Base-by-base conservation (phyloP, 106 monocot genomes). In the Agapanthus africanus region DNA sequence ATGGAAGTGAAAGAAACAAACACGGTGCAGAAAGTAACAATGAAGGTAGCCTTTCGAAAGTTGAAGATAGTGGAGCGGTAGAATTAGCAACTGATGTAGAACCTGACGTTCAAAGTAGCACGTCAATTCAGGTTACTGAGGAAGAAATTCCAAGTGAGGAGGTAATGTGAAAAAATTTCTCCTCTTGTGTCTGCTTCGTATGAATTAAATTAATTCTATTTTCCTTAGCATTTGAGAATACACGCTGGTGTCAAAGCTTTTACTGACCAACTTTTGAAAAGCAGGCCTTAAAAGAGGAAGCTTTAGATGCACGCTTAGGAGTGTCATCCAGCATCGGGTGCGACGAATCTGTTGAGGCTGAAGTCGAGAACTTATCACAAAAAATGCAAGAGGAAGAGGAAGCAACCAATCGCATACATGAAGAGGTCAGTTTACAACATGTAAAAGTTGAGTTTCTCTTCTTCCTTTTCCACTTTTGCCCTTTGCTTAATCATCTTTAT, bases 211-310 rank as follows among this genome's bases (percentile, higher is more conserved):
- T 38, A 25, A 22, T 6, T 38, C 33, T 38, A 36, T 38, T 64
- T 21, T 23, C 1, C 34, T 35, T 35, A 36, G 11, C 4, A 23
- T 52, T 23, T n/a, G n/a, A n/a, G n/a, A n/a, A n/a, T n/a, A 52
- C 22, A 6, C 4, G 22, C 23, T 52, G 23, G 21, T 56, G 28
- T 56, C 56, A 30, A 30, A 56, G 28, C 27, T 30, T 56, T 56
- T n/a, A 30, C 28, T 30, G 14, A 64, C 63, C 14, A 27, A 66
- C 26, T 65, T 42, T 66, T 66, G 54, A 56, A 56, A 56, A 19
- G 1, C 25, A 56, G 54, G 54, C 8, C 8, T 56, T 22, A 19
- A 25, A 56, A 56, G 22, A 65, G 35, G 64, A 65, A 65, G 33
- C 64, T n/a, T n/a, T n/a, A n/a, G n/a, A n/a, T n/a, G n/a, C n/a